These are phyloP conservation scores for Dendrobium nobile DNA, from an alignment of 106 monocot genomes.

Conservation along the genomic window DNA sequence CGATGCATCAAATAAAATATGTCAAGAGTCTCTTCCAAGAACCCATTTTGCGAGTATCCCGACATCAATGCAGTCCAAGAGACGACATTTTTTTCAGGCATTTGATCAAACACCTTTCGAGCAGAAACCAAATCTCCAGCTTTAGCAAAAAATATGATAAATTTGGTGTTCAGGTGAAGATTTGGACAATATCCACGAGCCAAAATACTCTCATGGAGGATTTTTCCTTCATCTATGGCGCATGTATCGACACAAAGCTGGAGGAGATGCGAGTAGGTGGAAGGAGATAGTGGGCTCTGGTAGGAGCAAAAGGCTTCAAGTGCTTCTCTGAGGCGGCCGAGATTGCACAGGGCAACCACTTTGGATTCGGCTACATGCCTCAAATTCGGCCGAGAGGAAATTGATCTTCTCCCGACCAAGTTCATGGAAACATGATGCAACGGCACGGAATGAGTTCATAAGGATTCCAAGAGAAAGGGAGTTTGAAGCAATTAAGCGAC, in stretches of 20 bases:
- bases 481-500: too few relatives aligned
- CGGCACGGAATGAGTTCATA: too few relatives aligned
- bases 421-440: not conserved
- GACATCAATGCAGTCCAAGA: conserved; percentile 83
- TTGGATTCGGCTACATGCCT: not conserved
- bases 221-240: conserved; percentile 25
- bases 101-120: conserved; percentile 55
- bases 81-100: conserved; percentile 53
- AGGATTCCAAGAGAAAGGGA: too few relatives aligned
- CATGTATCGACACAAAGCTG: conserved; percentile 41
- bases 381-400: not conserved
- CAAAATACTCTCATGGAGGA: conserved; percentile 25
- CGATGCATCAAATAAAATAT: conserved; percentile 43
- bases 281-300: not conserved
- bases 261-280: conserved; percentile 27
- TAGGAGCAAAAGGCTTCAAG: conserved; percentile 16
- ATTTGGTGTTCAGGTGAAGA: conserved; percentile 42
- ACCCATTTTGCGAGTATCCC: conserved; percentile 44
- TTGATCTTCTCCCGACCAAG: not conserved
- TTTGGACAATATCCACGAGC: conserved; percentile 13
- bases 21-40: conserved; percentile 30
- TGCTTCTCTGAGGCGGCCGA: conserved; percentile 28
- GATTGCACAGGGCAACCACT: conserved; percentile 14
- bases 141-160: conserved; percentile 52
- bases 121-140: conserved; percentile 38